Base-by-base conservation (phyloP, 2,329 filamentous ascomycete genomes). In the Penicillium occitanis region DNA sequence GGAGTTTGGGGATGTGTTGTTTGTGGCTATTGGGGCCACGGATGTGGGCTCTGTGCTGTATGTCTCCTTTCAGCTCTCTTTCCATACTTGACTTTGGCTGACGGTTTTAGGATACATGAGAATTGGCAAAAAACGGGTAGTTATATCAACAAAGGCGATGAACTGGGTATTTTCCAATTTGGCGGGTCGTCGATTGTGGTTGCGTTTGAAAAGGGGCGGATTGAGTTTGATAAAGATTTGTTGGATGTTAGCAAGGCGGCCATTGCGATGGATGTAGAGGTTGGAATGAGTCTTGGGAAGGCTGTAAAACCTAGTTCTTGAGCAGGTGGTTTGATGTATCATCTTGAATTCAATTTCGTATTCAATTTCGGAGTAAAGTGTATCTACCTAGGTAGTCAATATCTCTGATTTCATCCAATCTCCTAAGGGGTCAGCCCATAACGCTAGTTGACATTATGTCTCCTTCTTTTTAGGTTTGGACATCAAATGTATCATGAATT, bases 31-130 rank as follows among this genome's bases (percentile, higher is more conserved):
- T 67, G 77, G 79, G 4, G 79, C 77, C 3, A 75, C 74, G 2
- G 73, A 80, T 59, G 79, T 80, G 1, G 79, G 78, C 1, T 76
- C 76, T 17, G 79, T 81, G 10, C 67, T 75, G 79, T 80, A 73
- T 65, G 76, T 70, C 48, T 51, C 14, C 17, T 28, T 3, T 48
- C 22, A 51, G 17, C 2, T 33, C 11, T 19, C 17, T 33, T 5
- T 1, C 1, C 10, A 19, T 2, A 10, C 8, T 33, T 35, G 1
- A 2, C n/a, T 19, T 19, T 35, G 8, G 37, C 30, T 55, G 8
- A 55, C 10, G 8, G 1, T 35, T 35, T 17, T 60, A 79, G 77
- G 25, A 75, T 80, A 51, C 69, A 78, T 51, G 74, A 79, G 0
- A 70, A 77, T 48, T 74, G 70, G 55, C 74, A 73, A 55, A 69